Conservation (phyloP, 441 rosid genomes). For the Isatis lusitanica region DNA sequence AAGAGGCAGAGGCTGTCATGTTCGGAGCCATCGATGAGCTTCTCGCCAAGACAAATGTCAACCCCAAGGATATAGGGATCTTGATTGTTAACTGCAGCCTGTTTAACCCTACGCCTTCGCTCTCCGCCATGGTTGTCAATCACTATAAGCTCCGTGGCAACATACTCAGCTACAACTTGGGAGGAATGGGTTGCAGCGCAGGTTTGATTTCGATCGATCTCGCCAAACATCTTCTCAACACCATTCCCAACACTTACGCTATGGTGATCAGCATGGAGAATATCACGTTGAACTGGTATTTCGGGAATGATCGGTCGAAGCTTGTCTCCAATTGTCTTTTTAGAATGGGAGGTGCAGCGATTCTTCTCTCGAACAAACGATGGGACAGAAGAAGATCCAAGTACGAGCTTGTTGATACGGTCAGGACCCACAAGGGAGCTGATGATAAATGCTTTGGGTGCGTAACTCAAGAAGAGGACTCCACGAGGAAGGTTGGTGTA, state of each 20-base stretch:
- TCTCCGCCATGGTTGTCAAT: constrained; percentile 33
- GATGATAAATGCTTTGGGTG: constrained; percentile 62
- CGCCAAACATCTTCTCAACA: constrained; percentile 51
- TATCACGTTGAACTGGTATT: constrained; percentile 57
- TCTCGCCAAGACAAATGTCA: constrained; percentile 22
- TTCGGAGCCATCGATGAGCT: constrained; percentile 35
- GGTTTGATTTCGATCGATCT: constrained; percentile 60
- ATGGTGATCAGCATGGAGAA: constrained; percentile 58
- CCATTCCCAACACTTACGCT: constrained; percentile 52
- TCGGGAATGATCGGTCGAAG: constrained; percentile 56
- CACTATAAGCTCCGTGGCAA: constrained; percentile 36
- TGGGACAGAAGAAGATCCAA: constrained; percentile 54
- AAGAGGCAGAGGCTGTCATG: constrained; percentile 53
- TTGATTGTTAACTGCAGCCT: constrained; percentile 32
- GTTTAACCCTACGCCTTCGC: constrained; percentile 33
- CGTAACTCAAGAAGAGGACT: constrained; percentile 55
- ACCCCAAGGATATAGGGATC: constrained; percentile 32
- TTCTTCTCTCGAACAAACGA: constrained; percentile 53
- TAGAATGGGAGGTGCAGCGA: constrained; percentile 60
- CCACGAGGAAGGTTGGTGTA: constrained; percentile 33
- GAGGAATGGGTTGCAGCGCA: constrained; percentile 68
- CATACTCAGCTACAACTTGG: constrained; percentile 54
- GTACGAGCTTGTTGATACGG: constrained; percentile 52
- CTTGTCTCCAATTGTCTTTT: constrained; percentile 60
- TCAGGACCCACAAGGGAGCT: constrained; percentile 57